phyloP scores from a whole-genome alignment of 352 stramenopile species.

The Blastocystis sp. region DNA sequence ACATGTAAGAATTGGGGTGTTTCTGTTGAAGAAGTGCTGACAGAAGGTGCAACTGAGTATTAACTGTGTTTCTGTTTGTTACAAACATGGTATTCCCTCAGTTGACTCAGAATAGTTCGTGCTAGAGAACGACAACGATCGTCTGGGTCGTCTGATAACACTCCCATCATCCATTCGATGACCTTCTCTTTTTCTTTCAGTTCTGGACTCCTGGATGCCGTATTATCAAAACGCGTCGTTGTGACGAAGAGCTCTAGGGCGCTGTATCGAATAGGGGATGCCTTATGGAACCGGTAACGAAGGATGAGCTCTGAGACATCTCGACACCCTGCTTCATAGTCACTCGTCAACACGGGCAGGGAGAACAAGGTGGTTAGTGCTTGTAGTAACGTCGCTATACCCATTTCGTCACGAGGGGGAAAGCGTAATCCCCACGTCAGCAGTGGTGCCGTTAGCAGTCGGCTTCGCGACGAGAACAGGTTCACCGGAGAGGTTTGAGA shows the following conservation, averaged over 20 bases:
- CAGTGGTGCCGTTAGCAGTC: neutral
- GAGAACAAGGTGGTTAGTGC: neutral
- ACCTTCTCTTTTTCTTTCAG: neutral
- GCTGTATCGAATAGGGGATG: neutral
- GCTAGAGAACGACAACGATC: neutral
- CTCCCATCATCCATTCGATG: neutral
- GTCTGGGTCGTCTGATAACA: constrained; percentile 3
- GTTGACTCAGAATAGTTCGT: neutral
- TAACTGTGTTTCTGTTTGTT: constrained; percentile 1
- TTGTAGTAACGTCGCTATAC: neutral
- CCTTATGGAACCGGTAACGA: constrained; percentile 12
- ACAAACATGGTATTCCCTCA: neutral
- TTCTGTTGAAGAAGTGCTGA: constrained; percentile 23
- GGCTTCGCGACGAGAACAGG: neutral
- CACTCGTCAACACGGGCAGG: neutral
- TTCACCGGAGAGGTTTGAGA: too few relatives aligned
- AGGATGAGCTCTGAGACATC: neutral
- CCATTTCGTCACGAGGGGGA: neutral
- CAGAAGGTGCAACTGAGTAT: constrained; percentile 7
- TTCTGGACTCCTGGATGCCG: neutral
- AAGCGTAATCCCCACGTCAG: constrained; percentile 15
- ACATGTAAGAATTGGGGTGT: neutral
- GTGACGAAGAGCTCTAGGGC: neutral
- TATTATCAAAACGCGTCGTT: neutral
- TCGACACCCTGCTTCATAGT: neutral